Evolutionary conservation across 2,329 filamentous ascomycete genomes (phyloP).

Genomic region (Parastagonospora nodorum): DNA sequence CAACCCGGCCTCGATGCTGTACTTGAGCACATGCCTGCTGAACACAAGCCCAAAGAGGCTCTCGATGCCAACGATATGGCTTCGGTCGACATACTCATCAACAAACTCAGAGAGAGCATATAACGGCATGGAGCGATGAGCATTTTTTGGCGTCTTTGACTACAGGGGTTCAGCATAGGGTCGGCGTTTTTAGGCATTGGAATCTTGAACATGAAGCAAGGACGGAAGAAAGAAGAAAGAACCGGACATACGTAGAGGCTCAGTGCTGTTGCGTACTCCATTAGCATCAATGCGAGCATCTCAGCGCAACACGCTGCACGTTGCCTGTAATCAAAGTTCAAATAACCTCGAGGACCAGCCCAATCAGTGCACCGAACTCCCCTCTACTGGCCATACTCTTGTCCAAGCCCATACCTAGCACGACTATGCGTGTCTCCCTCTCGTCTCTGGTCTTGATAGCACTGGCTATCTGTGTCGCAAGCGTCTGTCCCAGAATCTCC

Average conservation of each 20-base stretch:
- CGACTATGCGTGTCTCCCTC: slow-evolving; percentile 62
- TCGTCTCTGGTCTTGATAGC: slow-evolving; percentile 74
- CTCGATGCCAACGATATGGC: slow-evolving; percentile 90
- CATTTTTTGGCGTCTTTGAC: slow-evolving; percentile 31
- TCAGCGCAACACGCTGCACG: too few species aligned
- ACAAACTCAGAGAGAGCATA: slow-evolving; percentile 55
- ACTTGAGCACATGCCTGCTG: slow-evolving; percentile 69
- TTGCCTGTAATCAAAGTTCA: slow-evolving; percentile 15
- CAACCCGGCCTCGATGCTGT: slow-evolving; percentile 72
- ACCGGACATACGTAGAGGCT: background rate
- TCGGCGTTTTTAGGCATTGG: slow-evolving; percentile 12
- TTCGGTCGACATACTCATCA: slow-evolving; percentile 75
- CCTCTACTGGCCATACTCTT: slow-evolving; percentile 56
- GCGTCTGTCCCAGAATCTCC: slow-evolving; percentile 83
- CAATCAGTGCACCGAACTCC: slow-evolving; percentile 51
- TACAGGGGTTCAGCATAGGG: slow-evolving; percentile 26
- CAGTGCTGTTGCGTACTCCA: background rate
- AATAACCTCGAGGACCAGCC: slow-evolving; percentile 47
- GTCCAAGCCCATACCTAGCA: slow-evolving; percentile 63
- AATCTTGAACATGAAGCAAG: background rate
- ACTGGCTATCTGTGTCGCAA: slow-evolving; percentile 87
- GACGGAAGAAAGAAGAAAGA: background rate
- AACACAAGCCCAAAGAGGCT: slow-evolving; percentile 62
- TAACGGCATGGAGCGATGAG: slow-evolving; percentile 11
- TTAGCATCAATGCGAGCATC: too few species aligned